Base-by-base conservation (phyloP, 2,329 filamentous ascomycete genomes). In the Chrysosporium keratinophilum region DNA sequence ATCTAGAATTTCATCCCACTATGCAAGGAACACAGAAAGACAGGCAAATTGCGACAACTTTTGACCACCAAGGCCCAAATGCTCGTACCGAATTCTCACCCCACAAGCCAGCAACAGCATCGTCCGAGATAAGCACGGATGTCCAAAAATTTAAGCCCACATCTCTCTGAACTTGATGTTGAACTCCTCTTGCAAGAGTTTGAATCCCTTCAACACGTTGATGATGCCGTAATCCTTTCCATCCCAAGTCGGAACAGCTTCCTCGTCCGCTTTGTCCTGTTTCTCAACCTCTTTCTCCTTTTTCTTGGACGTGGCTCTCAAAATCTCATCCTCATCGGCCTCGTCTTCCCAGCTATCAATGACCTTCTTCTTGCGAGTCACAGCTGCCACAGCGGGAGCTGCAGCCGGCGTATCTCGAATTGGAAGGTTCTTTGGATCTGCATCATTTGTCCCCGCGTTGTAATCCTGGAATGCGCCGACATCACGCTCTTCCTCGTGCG, bases 91-190 rank as follows among this genome's bases (percentile, higher is more conserved):
- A 28, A 28, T 7, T 7, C 23, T 28, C 23, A 28, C 23, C 7
- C 23, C 23, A 28, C 23, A 7, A 28, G 23, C 23, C 23, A 7
- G 3, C 23, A 3, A 28, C 23, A 28, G 23, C 23, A 28, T 28
- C 23, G 7, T 28, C 23, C 23, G 23, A 28, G 3, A 28, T 28
- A 28, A 7, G 7, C 3, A 28, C 7, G 23, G 23, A 28, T 4
- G 7, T 4, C 23, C 23, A 3, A 7, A 28, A 7, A 28, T 28
- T 42, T 54, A 59, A 39, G 55, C 55, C 55, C 55, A 59, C 54
- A 56, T 59, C 37, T 42, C 45, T 43, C 31, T 59, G 59, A 71
- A 70, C 44, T 69, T 69, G 33, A 37, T 51, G 48, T 70, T 60
- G 51, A 70, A 71, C 47, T 67, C 65, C 3, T 5, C 44, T 54